phyloP scores from a whole-genome alignment of 1,284 basidiomycete genomes.

The Megacollybia platyphylla region DNA sequence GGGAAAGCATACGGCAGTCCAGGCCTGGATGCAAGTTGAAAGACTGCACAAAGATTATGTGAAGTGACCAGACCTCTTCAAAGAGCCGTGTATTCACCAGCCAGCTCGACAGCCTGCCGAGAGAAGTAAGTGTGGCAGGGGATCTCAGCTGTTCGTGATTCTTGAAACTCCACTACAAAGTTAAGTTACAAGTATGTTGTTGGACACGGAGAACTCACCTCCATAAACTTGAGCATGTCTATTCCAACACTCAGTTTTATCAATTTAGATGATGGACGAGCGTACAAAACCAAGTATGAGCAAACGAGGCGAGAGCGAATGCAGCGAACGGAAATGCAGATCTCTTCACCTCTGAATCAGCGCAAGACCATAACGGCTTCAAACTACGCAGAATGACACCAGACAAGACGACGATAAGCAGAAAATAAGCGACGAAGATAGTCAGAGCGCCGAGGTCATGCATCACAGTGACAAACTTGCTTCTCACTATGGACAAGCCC shows the following conservation, averaged over 20 bases:
- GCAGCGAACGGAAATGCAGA: conserved; percentile 14
- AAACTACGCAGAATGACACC: conserved; percentile 21
- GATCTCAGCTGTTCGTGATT: conserved; percentile 21
- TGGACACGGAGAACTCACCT: conserved; percentile 17
- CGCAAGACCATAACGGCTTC: conserved; percentile 5
- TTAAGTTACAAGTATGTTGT: not conserved
- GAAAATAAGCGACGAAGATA: conserved; percentile 38
- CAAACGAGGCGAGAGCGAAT: conserved; percentile 26
- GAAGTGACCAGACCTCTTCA: conserved; percentile 33
- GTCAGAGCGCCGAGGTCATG: conserved; percentile 17
- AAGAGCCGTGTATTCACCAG: conserved; percentile 49
- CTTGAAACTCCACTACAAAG: conserved; percentile 39
- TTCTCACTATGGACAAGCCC: not conserved
- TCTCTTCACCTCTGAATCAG: conserved; percentile 7
- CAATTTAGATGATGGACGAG: conserved; percentile 7
- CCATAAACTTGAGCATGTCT: conserved; percentile 44
- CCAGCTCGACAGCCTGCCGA: conserved; percentile 39
- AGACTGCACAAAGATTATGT: conserved; percentile 16
- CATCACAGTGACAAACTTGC: not conserved
- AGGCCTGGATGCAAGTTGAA: conserved; percentile 12
- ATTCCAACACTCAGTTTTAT: conserved; percentile 2
- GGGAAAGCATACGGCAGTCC: conserved; percentile 21
- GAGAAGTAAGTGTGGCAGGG: conserved; percentile 7
- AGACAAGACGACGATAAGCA: conserved; percentile 25
- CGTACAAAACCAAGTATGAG: conserved; percentile 56